Conservation (phyloP, 495 filamentous ascomycete species). For the Penicillium ucsense region DNA sequence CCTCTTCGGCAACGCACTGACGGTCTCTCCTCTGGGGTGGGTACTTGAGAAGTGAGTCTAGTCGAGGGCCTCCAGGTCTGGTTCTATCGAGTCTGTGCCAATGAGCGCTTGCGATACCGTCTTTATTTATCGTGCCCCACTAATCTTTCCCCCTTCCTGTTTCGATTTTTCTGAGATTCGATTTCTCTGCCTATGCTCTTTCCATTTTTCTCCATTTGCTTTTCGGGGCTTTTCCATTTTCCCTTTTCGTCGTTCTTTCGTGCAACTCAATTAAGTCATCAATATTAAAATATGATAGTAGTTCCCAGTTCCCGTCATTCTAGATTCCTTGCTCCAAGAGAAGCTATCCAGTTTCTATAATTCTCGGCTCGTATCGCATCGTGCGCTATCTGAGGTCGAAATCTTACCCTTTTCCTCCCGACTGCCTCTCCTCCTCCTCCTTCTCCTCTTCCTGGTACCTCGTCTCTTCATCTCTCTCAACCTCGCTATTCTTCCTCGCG, state of each 20-base stretch:
- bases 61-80: slow-evolving; percentile 3
- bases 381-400: background rate
- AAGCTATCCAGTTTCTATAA: slow-evolving; percentile 3
- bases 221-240: background rate
- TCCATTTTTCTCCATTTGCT: slow-evolving; percentile 2
- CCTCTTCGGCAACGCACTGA: slow-evolving; percentile 16
- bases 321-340: background rate
- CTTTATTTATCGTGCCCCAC: slow-evolving; percentile 17
- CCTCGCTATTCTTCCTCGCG: background rate
- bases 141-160: slow-evolving; percentile 6
- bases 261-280: slow-evolving; percentile 1
- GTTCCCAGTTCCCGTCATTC: slow-evolving; percentile 2
- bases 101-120: slow-evolving; percentile 11
- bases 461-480: background rate
- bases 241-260: background rate
- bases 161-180: background rate
- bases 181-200: slow-evolving; percentile 7
- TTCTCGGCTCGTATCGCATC: slow-evolving; percentile 2
- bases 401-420: background rate
- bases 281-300: slow-evolving; percentile 1
- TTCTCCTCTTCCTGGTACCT: background rate
- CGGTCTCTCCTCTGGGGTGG: background rate
- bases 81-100: slow-evolving; percentile 1
- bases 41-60: background rate
- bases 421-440: background rate